phyloP scores from a whole-genome alignment of 352 stramenopile species.

The Saprolegnia parasitica region DNA sequence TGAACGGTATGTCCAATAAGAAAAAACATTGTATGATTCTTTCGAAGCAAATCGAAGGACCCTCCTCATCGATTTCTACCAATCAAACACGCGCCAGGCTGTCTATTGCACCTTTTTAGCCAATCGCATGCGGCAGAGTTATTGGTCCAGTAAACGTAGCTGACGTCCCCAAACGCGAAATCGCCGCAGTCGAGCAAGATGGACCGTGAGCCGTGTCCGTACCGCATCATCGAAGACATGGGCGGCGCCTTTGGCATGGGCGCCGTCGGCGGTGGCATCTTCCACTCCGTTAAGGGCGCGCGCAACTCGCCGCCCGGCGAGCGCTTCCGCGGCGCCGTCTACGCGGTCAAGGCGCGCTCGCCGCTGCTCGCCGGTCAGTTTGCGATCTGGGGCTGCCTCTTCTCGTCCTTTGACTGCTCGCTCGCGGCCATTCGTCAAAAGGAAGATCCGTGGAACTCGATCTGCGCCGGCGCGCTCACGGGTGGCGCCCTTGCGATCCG shows the following conservation, averaged over 20 bases:
- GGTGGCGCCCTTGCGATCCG: constrained; percentile 94
- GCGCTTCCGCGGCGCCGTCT: constrained; percentile 86
- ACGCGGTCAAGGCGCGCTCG: constrained; percentile 92
- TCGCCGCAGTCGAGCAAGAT: constrained; percentile 15
- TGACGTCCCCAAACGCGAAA: constrained; percentile 3
- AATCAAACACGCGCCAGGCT: not conserved
- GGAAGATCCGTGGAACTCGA: constrained; percentile 99
- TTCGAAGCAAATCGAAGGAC: constrained; percentile 2
- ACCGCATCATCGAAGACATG: constrained; percentile 98
- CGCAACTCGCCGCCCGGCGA: constrained; percentile 91
- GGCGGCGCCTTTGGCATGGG: constrained; percentile 97
- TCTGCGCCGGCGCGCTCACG: constrained; percentile 94
- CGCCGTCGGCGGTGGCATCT: constrained; percentile 92
- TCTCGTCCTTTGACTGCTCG: constrained; percentile 97
- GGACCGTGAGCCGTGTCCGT: constrained; percentile 96
- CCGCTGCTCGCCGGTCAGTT: constrained; percentile 92
- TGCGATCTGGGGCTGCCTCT: constrained; percentile 96
- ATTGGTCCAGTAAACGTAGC: constrained; percentile 21
- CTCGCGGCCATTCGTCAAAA: constrained; percentile 96
- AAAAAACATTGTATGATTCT: not conserved
- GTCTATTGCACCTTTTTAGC: constrained; percentile 9
- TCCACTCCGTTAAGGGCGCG: constrained; percentile 95
- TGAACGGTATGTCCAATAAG: not conserved
- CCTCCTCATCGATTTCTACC: not conserved
- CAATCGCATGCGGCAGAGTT: constrained; percentile 22